Conservation (phyloP, 306 rosid genomes). For the Quercus dentata region DNA sequence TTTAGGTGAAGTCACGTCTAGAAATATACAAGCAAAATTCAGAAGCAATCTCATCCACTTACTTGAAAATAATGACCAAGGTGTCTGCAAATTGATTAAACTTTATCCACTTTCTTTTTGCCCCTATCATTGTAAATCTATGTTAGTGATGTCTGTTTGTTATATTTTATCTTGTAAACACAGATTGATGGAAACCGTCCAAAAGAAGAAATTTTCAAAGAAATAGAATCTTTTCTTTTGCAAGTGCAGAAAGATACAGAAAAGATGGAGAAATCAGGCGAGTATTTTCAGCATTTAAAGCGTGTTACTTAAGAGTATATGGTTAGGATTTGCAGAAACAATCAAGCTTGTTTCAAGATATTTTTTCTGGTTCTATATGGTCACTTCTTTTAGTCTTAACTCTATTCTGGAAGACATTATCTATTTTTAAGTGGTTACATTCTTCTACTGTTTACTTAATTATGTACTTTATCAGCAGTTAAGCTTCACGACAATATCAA, state of each 20-base stretch:
- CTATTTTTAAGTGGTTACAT: background rate
- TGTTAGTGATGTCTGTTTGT: background rate
- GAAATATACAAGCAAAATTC: conserved; percentile 78
- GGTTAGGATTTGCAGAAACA: no score
- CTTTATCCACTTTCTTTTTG: conserved; percentile 7
- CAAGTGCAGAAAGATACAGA: conserved; percentile 51
- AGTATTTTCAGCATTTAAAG: conserved; percentile 11
- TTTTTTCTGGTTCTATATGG: conserved; percentile 3
- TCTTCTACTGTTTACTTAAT: background rate
- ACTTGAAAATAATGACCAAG: conserved; percentile 64
- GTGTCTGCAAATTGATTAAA: conserved; percentile 28
- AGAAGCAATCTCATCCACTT: conserved; percentile 60
- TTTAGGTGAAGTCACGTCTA: conserved; percentile 77
- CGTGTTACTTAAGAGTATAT: background rate
- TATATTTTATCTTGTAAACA: conserved; percentile 12
- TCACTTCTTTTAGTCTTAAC: background rate
- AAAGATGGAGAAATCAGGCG: conserved; percentile 42
- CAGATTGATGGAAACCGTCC: conserved; percentile 81
- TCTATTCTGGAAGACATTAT: background rate
- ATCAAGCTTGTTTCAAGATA: background rate
- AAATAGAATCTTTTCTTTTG: conserved; percentile 58
- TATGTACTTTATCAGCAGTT: background rate
- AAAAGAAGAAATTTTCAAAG: conserved; percentile 67
- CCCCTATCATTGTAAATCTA: conserved; percentile 7
- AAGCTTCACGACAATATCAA: background rate